Percentiles rank a stretch among this genome's conserved stretches.
Conservation (phyloP, 805 yeast genomes). For the Saccharomycopsis sp. region DNA sequence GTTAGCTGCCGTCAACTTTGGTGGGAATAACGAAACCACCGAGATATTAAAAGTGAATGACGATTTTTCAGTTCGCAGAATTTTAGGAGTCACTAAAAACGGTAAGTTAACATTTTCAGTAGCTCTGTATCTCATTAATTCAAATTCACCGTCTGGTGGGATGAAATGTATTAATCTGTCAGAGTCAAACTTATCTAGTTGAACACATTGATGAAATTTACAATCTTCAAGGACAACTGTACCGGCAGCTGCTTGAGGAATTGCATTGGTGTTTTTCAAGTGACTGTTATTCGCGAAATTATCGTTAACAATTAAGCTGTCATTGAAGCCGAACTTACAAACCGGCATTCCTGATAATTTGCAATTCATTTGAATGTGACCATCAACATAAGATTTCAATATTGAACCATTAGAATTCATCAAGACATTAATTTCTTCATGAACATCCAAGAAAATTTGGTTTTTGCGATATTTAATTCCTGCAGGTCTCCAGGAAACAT, state of each 20-base stretch:
- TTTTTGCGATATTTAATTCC: constrained; percentile 76
- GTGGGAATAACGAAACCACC: constrained; percentile 53
- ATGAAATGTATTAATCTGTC: constrained; percentile 61
- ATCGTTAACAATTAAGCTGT: constrained; percentile 32
- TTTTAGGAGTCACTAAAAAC: constrained; percentile 53
- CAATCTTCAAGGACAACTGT: constrained; percentile 63
- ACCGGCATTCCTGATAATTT: constrained; percentile 77
- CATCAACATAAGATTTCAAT: constrained; percentile 67
- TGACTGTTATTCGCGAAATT: constrained; percentile 27
- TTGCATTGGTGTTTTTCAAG: constrained; percentile 27
- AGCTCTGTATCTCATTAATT: constrained; percentile 68
- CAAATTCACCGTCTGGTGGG: constrained; percentile 87
- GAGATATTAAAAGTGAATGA: constrained; percentile 51
- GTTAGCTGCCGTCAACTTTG: constrained; percentile 53
- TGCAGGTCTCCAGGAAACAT: constrained; percentile 59
- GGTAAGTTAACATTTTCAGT: constrained; percentile 61
- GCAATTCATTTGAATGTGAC: constrained; percentile 61
- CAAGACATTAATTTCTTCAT: constrained; percentile 66
- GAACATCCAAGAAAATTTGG: constrained; percentile 69
- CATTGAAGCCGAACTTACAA: constrained; percentile 75
- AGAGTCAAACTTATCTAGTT: constrained; percentile 57
- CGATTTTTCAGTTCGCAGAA: constrained; percentile 39
- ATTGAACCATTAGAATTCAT: constrained; percentile 59
- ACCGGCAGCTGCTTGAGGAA: constrained; percentile 38
- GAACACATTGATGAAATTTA: constrained; percentile 83